Percentiles rank a stretch among this genome's conserved stretches.
Conservation (phyloP, 129 eudicot species). For the Flaveria brownii region DNA sequence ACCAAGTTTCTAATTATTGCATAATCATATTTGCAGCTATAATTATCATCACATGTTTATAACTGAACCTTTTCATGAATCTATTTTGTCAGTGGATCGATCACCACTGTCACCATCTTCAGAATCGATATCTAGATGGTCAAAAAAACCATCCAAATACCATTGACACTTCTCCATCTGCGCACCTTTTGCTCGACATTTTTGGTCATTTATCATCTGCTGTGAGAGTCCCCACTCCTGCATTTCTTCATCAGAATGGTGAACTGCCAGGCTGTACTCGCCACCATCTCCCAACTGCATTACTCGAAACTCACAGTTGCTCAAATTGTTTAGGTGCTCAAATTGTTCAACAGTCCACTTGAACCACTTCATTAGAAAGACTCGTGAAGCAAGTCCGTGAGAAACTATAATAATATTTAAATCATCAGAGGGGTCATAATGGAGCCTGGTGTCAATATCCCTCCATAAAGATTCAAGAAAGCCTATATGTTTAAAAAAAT, state of each 20-base stretch:
- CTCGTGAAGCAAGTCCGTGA: constrained; percentile 76
- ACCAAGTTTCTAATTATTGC: not conserved
- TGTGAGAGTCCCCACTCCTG: constrained; percentile 69
- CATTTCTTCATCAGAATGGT: constrained; percentile 69
- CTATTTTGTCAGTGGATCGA: not conserved
- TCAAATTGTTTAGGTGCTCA: constrained; percentile 62
- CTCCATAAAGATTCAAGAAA: constrained; percentile 92
- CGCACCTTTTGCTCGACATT: constrained; percentile 51
- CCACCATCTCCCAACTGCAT: constrained; percentile 75
- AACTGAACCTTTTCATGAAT: constrained; percentile 16
- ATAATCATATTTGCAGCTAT: constrained; percentile 8
- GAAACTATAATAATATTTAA: constrained; percentile 69
- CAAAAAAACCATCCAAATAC: constrained; percentile 65
- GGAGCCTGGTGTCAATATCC: constrained; percentile 81
- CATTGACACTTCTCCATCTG: constrained; percentile 60
- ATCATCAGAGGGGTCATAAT: constrained; percentile 49
- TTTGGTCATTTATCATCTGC: constrained; percentile 71
- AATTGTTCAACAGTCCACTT: constrained; percentile 92
- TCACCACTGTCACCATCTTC: constrained; percentile 33
- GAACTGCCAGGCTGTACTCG: constrained; percentile 79
- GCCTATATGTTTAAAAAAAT: constrained; percentile 39
- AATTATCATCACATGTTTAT: constrained; percentile 8
- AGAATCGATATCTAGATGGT: constrained; percentile 45
- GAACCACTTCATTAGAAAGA: constrained; percentile 90
- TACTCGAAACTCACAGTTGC: constrained; percentile 73